These are phyloP conservation scores for Trichaptum fuscoviolaceum DNA, from an alignment of 768 basidiomycete species.

Conservation along the genomic window DNA sequence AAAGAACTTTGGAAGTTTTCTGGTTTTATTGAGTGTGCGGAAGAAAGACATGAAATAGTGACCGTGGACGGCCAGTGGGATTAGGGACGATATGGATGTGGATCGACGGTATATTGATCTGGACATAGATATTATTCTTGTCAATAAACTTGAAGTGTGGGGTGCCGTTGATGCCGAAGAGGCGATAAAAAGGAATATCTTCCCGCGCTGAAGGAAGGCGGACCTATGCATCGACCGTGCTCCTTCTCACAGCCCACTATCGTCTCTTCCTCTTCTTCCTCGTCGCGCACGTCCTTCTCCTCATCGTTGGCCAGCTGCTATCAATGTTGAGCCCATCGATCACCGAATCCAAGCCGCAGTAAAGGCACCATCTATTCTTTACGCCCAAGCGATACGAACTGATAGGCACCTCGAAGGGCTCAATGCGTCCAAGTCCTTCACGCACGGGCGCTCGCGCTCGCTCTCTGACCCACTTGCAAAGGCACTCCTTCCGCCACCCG, in stretches of 20 bases:
- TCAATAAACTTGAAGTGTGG: too few species aligned
- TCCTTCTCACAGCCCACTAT: background rate
- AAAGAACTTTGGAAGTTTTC: too few species aligned
- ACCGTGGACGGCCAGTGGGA: too few species aligned
- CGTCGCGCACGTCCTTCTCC: background rate
- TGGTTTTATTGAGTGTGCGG: too few species aligned
- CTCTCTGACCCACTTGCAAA: slow-evolving; percentile 68
- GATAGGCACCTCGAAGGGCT: background rate
- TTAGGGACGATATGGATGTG: too few species aligned
- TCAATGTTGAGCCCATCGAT: background rate
- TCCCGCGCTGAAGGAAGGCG: background rate
- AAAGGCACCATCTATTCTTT: background rate
- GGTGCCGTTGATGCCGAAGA: background rate
- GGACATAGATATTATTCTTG: too few species aligned
- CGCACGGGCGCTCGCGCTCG: slow-evolving; percentile 24
- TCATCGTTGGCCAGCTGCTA: background rate
- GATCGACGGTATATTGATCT: too few species aligned
- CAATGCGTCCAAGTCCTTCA: slow-evolving; percentile 5
- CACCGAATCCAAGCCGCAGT: background rate
- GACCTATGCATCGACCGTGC: background rate
- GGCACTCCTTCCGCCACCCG: slow-evolving; percentile 60
- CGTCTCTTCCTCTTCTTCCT: background rate
- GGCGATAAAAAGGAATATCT: background rate
- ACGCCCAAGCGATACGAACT: background rate
- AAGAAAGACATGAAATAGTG: too few species aligned